These are phyloP conservation scores for Kingdonia uniflora DNA, from an alignment of 164 flowering plant species.

Conservation along the genomic window DNA sequence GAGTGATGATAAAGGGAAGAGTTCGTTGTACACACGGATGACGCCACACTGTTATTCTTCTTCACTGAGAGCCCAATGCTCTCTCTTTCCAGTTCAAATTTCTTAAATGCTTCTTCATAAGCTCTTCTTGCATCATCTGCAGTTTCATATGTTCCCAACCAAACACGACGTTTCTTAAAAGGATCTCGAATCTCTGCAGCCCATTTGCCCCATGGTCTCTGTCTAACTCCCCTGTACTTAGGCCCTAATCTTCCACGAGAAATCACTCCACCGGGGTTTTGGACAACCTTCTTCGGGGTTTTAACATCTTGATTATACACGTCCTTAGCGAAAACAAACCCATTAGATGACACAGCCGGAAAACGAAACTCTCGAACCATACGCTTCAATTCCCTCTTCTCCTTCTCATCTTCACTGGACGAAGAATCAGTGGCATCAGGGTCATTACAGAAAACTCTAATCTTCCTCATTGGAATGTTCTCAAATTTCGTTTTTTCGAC, in stretches of 20 bases:
- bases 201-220: conserved; percentile 90
- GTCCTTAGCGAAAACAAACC: too few relatives aligned
- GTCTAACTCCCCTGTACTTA: conserved; percentile 63
- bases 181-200: conserved; percentile 97
- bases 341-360: conserved; percentile 17
- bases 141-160: conserved; percentile 82
- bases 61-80: conserved; percentile 7
- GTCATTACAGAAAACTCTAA: conserved; percentile 55
- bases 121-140: conserved; percentile 71
- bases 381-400: conserved; percentile 14
- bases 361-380: conserved; percentile 39
- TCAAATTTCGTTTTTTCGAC: conserved; percentile 1
- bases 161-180: conserved; percentile 35
- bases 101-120: conserved; percentile 36
- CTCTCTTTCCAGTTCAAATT: conserved; percentile 21
- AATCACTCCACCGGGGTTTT: not conserved
- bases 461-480: conserved; percentile 22
- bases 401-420: conserved; percentile 45
- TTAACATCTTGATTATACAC: conserved; percentile 37
- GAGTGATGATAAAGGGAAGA: conserved; percentile 13
- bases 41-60: conserved; percentile 1
- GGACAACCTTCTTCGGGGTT: conserved; percentile 3
- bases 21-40: conserved; percentile 16
- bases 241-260: conserved; percentile 6
- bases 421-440: conserved; percentile 81